phyloP scores from a whole-genome alignment of 371 early-diverging fungal genomes.

The Cladochytrium tenue region DNA sequence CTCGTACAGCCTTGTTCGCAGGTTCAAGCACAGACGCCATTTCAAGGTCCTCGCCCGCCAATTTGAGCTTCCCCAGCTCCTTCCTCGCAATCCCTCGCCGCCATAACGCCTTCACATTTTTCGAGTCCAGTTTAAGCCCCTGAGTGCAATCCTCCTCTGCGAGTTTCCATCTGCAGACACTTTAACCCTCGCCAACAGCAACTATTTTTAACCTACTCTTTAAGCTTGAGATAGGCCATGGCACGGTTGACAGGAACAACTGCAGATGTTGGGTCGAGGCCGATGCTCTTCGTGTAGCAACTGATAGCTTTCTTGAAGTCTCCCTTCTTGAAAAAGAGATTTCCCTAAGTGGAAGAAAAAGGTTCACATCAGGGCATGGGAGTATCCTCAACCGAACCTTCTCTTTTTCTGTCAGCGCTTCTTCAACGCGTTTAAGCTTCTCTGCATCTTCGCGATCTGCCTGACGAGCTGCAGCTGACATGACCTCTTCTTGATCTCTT shows the following conservation, averaged over 20 bases:
- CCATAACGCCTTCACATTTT: slow-evolving; percentile 81
- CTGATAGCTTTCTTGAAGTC: slow-evolving; percentile 67
- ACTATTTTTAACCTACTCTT: slow-evolving; percentile 48
- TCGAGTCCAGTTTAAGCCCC: slow-evolving; percentile 65
- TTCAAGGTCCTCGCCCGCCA: slow-evolving; percentile 56
- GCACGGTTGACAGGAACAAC: slow-evolving; percentile 78
- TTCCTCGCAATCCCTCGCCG: slow-evolving; percentile 73
- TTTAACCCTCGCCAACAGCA: background rate
- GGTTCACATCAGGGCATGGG: background rate
- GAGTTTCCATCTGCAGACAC: slow-evolving; percentile 45
- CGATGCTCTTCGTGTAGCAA: slow-evolving; percentile 70
- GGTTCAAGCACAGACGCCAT: slow-evolving; percentile 69
- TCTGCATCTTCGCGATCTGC: slow-evolving; percentile 8
- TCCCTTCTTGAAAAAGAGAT: slow-evolving; percentile 73
- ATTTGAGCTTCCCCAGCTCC: slow-evolving; percentile 48
- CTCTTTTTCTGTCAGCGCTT: slow-evolving; percentile 62
- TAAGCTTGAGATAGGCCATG: slow-evolving; percentile 77
- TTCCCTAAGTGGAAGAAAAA: slow-evolving; percentile 60
- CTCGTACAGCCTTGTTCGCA: slow-evolving; percentile 60
- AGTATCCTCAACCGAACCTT: slow-evolving; percentile 42
- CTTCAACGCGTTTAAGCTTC: slow-evolving; percentile 25
- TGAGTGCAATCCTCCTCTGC: slow-evolving; percentile 74
- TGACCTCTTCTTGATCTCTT: background rate
- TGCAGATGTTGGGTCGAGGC: slow-evolving; percentile 64
- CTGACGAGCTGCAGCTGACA: background rate